Percentiles rank a stretch among this genome's conserved stretches.
phyloP scores from a whole-genome alignment of 2,329 filamentous ascomycete species.

The Arthrobotrys sinensis region DNA sequence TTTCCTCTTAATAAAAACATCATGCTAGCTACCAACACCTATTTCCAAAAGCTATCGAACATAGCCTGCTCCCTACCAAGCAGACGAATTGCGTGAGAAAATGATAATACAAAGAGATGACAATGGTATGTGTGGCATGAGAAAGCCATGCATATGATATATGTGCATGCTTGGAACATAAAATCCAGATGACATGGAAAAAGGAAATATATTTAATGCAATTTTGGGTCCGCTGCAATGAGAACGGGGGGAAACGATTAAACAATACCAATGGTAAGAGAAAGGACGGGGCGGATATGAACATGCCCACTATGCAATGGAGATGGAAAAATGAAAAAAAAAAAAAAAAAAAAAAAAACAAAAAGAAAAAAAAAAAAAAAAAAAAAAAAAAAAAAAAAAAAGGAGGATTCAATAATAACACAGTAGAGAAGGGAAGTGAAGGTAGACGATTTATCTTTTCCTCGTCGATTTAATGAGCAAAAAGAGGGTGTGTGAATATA shows the following conservation, averaged over 20 bases:
- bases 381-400: slow-evolving; percentile 7
- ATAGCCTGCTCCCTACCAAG: not conserved
- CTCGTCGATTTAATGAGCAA: slow-evolving; percentile 3
- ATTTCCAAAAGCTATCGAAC: slow-evolving; percentile 3
- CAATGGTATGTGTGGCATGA: not conserved
- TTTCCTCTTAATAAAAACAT: not conserved
- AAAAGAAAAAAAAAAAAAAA: too few species aligned
- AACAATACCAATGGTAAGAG: slow-evolving; percentile 12
- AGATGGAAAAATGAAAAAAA: too few species aligned
- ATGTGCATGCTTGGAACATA: not conserved
- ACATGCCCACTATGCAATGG: slow-evolving; percentile 9
- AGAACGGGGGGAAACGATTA: not conserved
- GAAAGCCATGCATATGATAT: not conserved
- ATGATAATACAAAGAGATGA: not conserved
- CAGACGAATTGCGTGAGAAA: not conserved
- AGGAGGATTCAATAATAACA: slow-evolving; percentile 43
- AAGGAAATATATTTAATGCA: not conserved
- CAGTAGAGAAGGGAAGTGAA: slow-evolving; percentile 36
- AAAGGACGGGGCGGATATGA: not conserved
- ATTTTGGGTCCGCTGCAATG: slow-evolving; percentile 1
- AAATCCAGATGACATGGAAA: not conserved
- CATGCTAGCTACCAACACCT: not conserved
- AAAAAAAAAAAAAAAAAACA: too few species aligned
- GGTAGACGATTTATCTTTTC: not conserved
- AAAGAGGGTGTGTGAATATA: slow-evolving; percentile 26